Percentiles rank a stretch among this genome's conserved stretches.
These are phyloP conservation scores for Peronospora belbahrii DNA, from an alignment of 352 stramenopile species.

Conservation along the genomic window DNA sequence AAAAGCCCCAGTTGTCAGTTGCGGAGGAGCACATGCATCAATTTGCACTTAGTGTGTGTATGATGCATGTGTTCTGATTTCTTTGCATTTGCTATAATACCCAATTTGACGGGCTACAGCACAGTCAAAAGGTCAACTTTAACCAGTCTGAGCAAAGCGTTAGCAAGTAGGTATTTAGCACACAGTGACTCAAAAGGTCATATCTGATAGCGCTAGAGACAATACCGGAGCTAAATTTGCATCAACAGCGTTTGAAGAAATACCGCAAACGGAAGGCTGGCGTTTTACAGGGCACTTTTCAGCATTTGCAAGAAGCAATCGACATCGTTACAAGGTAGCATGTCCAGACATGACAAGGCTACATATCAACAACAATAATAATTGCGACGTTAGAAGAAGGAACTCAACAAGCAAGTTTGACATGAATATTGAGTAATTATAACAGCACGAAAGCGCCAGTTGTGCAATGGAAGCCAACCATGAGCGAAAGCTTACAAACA, in stretches of 20 bases:
- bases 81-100: neutral
- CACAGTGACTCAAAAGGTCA: constrained; percentile 17
- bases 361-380: too few relatives aligned
- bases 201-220: constrained; percentile 16
- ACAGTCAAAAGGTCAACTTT: constrained; percentile 13
- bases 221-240: constrained; percentile 19
- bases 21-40: constrained; percentile 11
- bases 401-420: constrained; percentile 9
- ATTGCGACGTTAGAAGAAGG: constrained; percentile 2
- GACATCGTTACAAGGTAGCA: constrained; percentile 4
- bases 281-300: constrained; percentile 17
- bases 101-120: constrained; percentile 1
- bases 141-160: constrained; percentile 10
- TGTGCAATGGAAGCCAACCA: constrained; percentile 13
- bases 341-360: too few relatives aligned
- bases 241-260: constrained; percentile 21
- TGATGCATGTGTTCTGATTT: neutral
- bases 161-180: constrained; percentile 17
- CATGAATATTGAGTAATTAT: constrained; percentile 11
- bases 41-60: neutral
- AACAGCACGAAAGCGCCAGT: constrained; percentile 15
- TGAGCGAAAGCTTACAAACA: constrained; percentile 19
- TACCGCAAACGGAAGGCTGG: constrained; percentile 19
- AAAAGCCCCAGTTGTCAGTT: constrained; percentile 19
- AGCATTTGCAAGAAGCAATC: constrained; percentile 11